phyloP scores from a whole-genome alignment of 169 alveolate species.

The Miamiensis avidus region DNA sequence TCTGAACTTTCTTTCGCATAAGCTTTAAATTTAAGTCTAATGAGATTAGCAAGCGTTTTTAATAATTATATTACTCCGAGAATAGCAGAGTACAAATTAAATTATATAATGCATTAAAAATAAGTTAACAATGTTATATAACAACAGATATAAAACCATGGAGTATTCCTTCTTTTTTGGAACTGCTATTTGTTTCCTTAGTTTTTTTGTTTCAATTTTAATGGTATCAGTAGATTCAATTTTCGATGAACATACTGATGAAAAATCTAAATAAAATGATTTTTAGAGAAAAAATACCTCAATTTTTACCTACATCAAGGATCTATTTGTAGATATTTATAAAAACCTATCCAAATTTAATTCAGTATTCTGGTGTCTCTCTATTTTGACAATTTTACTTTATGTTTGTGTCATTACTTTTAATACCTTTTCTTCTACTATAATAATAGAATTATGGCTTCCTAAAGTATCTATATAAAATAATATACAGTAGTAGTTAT shows the following conservation, averaged over 20 bases:
- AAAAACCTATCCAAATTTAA: background rate
- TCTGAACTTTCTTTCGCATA: conserved; percentile 39
- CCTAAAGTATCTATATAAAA: background rate
- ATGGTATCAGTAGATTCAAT: background rate
- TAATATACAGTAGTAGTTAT: no score
- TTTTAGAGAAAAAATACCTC: no score
- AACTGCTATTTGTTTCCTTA: conserved; percentile 14
- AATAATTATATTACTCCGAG: conserved; percentile 38
- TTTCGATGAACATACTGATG: no score
- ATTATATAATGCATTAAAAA: background rate
- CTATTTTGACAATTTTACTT: conserved; percentile 21
- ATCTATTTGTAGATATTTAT: background rate
- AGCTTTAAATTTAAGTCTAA: conserved; percentile 34
- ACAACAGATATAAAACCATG: conserved; percentile 16
- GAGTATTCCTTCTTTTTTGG: conserved; percentile 24
- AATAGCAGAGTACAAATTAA: conserved; percentile 26
- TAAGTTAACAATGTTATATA: background rate
- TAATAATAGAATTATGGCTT: conserved; percentile 38
- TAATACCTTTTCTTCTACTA: conserved; percentile 38
- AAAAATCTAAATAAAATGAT: no score
- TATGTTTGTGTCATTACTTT: conserved; percentile 37
- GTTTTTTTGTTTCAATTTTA: conserved; percentile 10
- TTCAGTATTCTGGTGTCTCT: conserved; percentile 30
- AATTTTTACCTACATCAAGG: no score
- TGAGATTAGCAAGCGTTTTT: conserved; percentile 37